Evolutionary conservation across 2,329 filamentous ascomycete genomes (phyloP).

Genomic region (Xylariales sp.): DNA sequence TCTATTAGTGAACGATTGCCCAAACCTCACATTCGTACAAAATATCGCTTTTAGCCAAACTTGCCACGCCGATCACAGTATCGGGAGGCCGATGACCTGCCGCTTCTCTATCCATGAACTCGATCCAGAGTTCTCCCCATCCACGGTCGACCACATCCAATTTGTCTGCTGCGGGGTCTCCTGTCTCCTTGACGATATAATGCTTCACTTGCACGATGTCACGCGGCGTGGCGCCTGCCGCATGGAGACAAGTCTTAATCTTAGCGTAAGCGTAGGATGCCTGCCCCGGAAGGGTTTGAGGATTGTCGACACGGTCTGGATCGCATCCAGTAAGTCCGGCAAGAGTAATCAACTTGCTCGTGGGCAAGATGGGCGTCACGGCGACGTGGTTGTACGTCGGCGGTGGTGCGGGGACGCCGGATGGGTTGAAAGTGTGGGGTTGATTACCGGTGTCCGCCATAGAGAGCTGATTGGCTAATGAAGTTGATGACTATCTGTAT

Average conservation of each 20-base stretch:
- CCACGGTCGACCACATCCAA: slow-evolving; percentile 3
- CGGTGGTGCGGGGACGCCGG: not conserved
- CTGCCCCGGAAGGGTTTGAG: not conserved
- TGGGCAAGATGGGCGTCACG: slow-evolving; percentile 1
- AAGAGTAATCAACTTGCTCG: not conserved
- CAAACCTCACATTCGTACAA: slow-evolving; percentile 4
- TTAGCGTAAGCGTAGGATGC: slow-evolving; percentile 1
- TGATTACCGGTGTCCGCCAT: not conserved
- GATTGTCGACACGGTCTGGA: too few species aligned
- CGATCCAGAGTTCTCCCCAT: not conserved
- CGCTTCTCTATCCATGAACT: slow-evolving; percentile 1
- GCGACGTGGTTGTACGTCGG: slow-evolving; percentile 3
- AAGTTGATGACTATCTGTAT: too few species aligned
- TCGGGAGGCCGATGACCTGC: not conserved
- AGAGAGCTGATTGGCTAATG: too few species aligned
- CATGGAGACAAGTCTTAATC: not conserved
- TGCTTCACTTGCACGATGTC: slow-evolving; percentile 3
- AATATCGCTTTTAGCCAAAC: slow-evolving; percentile 2
- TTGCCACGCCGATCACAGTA: slow-evolving; percentile 3
- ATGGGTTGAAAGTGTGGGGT: slow-evolving; percentile 5
- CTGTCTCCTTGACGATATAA: slow-evolving; percentile 4
- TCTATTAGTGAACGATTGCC: slow-evolving; percentile 1
- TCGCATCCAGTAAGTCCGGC: not conserved
- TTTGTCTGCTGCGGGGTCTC: not conserved
- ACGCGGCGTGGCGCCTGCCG: not conserved